Evolutionary conservation across 2,329 filamentous ascomycete species (phyloP).

Genomic region (Xylaria sp.): DNA sequence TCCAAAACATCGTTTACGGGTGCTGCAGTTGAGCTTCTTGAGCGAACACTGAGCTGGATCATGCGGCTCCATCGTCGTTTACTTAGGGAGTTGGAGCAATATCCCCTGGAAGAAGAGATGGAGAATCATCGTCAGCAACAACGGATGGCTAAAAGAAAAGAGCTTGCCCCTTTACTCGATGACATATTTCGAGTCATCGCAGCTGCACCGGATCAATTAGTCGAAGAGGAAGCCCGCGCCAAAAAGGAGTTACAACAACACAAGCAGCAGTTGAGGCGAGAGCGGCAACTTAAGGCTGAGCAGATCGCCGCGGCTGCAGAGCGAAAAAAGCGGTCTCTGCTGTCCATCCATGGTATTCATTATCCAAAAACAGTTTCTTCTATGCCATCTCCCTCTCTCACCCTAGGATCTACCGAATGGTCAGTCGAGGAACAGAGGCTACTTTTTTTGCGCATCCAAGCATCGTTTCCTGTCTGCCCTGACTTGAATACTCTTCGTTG

Average conservation of each 20-base stretch:
- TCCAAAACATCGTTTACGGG: constrained; percentile 40
- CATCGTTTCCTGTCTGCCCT: constrained; percentile 42
- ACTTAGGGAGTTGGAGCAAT: constrained; percentile 29
- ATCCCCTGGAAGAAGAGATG: constrained; percentile 22
- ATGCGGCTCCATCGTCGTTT: constrained; percentile 40
- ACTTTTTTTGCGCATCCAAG: constrained; percentile 44
- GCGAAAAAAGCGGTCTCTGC: constrained; percentile 41
- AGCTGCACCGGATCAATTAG: constrained; percentile 38
- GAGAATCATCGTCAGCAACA: constrained; percentile 6
- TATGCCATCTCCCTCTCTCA: constrained; percentile 26
- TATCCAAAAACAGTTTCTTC: constrained; percentile 33
- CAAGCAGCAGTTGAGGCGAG: constrained; percentile 29
- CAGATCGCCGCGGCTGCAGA: constrained; percentile 33
- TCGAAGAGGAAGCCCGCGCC: constrained; percentile 31
- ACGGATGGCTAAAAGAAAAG: constrained; percentile 33
- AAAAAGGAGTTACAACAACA: constrained; percentile 22
- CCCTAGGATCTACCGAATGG: constrained; percentile 37
- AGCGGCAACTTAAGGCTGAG: constrained; percentile 35
- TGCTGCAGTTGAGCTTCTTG: constrained; percentile 41
- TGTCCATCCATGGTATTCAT: constrained; percentile 38
- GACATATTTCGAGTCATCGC: constrained; percentile 32
- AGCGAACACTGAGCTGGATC: constrained; percentile 42
- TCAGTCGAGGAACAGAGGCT: constrained; percentile 43
- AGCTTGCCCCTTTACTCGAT: constrained; percentile 38
- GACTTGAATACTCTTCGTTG: constrained; percentile 39